Percentiles rank a stretch among this genome's conserved stretches.
Conservation (phyloP, 2,329 filamentous ascomycete genomes). For the Curvularia hawaiiensis region DNA sequence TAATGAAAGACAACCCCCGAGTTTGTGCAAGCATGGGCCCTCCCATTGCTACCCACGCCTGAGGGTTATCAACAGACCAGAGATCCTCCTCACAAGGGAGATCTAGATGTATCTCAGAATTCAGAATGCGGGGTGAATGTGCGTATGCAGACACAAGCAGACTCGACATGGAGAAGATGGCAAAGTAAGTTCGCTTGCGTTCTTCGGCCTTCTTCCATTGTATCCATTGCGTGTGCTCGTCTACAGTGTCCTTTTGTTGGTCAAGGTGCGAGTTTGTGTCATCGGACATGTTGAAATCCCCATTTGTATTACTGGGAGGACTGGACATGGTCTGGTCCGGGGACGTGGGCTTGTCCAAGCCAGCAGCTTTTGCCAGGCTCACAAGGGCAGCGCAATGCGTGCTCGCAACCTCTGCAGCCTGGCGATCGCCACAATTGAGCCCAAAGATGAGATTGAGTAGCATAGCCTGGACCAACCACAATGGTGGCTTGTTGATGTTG, state of each 20-base stretch:
- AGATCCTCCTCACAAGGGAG: conserved; percentile 93
- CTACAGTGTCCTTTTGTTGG: conserved; percentile 53
- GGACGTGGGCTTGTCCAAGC: conserved; percentile 63
- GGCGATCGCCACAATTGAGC: conserved; percentile 91
- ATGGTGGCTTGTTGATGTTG: conserved; percentile 72
- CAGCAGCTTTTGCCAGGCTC: conserved; percentile 87
- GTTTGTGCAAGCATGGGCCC: conserved; percentile 71
- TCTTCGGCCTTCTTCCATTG: conserved; percentile 89
- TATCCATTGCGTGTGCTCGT: conserved; percentile 78
- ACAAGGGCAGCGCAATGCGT: conserved; percentile 91
- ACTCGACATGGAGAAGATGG: conserved; percentile 90
- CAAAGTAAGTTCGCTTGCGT: conserved; percentile 89
- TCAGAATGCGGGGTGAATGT: conserved; percentile 86
- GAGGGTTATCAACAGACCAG: conserved; percentile 81
- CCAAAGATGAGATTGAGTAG: conserved; percentile 94
- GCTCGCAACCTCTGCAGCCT: conserved; percentile 86
- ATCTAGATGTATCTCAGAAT: conserved; percentile 89
- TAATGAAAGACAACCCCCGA: conserved; percentile 78
- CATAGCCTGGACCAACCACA: conserved; percentile 98
- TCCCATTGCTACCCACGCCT: conserved; percentile 79
- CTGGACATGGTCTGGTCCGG: conserved; percentile 28
- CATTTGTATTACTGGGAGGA: conserved; percentile 38
- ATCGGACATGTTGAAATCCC: conserved; percentile 65
- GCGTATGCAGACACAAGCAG: conserved; percentile 92
- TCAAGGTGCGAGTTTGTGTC: background rate